phyloP scores from a whole-genome alignment of 352 stramenopile species.

The Phytophthora nicotianae region DNA sequence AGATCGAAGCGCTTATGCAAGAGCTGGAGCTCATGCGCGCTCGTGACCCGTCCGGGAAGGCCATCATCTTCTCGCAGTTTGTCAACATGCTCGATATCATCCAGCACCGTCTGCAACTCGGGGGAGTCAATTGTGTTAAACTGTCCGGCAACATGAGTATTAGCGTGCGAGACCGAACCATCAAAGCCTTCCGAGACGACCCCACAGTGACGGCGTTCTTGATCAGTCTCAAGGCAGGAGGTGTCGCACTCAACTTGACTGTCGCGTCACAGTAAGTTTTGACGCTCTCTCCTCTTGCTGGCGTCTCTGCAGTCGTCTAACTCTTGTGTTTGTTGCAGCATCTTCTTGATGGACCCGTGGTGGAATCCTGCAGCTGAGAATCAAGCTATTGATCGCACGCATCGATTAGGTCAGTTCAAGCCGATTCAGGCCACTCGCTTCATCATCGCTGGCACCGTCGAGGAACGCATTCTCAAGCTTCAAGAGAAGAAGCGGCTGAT shows the following conservation, averaged over 20 bases:
- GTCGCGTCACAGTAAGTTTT: slow-evolving; percentile 93
- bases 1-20: slow-evolving; percentile 98
- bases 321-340: slow-evolving; percentile 45
- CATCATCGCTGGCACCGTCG: slow-evolving; percentile 97
- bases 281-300: neutral
- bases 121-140: slow-evolving; percentile 90
- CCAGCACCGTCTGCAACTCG: slow-evolving; percentile 93
- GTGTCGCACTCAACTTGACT: slow-evolving; percentile 98
- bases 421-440: slow-evolving; percentile 97
- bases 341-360: slow-evolving; percentile 98
- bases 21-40: slow-evolving; percentile 95
- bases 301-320: neutral
- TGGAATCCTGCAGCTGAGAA: slow-evolving; percentile 97
- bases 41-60: slow-evolving; percentile 95
- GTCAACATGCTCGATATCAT: slow-evolving; percentile 99
- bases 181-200: slow-evolving; percentile 89
- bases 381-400: slow-evolving; percentile 97
- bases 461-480: slow-evolving; percentile 98
- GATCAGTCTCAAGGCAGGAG: slow-evolving; percentile 98
- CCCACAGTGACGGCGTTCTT: slow-evolving; percentile 94
- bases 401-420: slow-evolving; percentile 98
- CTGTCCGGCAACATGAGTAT: slow-evolving; percentile 92
- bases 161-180: slow-evolving; percentile 79
- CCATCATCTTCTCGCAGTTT: slow-evolving; percentile 99
- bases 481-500: slow-evolving; percentile 95